Evolutionary conservation across 2,329 filamentous ascomycete genomes (phyloP), one percentile per base, ranked within the genome.

Genomic region (Anthostomella pinea): DNA sequence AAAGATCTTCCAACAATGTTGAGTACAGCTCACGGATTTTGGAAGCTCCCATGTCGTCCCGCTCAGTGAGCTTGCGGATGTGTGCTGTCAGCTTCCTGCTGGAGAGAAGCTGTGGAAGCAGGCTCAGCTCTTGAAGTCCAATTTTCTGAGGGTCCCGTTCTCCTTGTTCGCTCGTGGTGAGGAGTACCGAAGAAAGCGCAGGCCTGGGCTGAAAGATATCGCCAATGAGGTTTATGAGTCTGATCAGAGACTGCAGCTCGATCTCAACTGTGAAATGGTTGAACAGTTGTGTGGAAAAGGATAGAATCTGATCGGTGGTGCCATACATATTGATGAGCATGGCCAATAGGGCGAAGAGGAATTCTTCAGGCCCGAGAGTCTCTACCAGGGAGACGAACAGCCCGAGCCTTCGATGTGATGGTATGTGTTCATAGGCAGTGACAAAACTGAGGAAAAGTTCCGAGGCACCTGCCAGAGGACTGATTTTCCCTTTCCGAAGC

Each of bases 381-480:
- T 87, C 80, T 15, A 93, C 81, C 13, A 98, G 71, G 33, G 91
- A 87, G 35, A 85, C 75, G 64, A 96, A 98, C 6, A 98, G 70
- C 25, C 82, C 81, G 19, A 87, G 78, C 48, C 89, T 81, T 39
- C 93, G 79, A 61, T 96, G 90, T 7, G 83, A 77, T 5, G 93
- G 93, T 46, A 98, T 90, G 58, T 98, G 93, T 59, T 96, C 90
- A 61, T 94, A 98, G 1, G 94, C 93, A 6, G 90, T 89, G 13
- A 89, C 91, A 59, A 98, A 98, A 67, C 90, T 97, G 26, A 94
- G 75, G n/a, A 98, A 73, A 30, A 98, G 77, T 53, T 95, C 89
- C 1, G 89, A 86, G 6, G 89, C 87, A 28, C 89, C 88, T 21
- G 82, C 83, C 15, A 95, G 78, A 22, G 87, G 73, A 48, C 80